A percentile compares a stretch with the other conserved stretches of the same genome.
These are phyloP conservation scores for Thielaviopsis euricoi DNA, from an alignment of 2,329 filamentous ascomycete genomes.

Conservation along the genomic window DNA sequence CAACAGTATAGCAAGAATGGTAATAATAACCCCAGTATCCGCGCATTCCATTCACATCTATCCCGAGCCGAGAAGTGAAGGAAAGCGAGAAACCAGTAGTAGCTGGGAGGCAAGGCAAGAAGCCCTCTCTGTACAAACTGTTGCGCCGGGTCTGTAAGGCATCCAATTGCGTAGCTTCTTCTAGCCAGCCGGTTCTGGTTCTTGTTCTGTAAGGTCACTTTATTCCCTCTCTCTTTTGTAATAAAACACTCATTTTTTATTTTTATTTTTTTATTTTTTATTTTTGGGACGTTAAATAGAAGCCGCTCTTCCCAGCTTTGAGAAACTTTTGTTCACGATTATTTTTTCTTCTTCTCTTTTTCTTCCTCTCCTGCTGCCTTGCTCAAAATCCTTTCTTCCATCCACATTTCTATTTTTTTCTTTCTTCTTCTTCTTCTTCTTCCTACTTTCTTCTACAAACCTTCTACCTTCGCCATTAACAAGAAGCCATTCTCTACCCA, in stretches of 20 bases:
- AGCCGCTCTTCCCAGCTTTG: not conserved
- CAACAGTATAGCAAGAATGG: no score
- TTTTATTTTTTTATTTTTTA: no score
- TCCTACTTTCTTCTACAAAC: no score
- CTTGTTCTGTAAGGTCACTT: not conserved
- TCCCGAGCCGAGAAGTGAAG: not conserved
- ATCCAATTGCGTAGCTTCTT: conserved; percentile 8
- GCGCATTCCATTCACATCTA: no score
- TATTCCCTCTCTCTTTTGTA: not conserved
- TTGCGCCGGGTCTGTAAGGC: conserved; percentile 1
- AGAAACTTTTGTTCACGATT: not conserved
- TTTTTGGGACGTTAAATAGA: not conserved
- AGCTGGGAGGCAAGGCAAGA: no score
- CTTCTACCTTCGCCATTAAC: no score
- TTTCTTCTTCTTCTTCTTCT: not conserved
- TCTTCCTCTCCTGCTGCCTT: not conserved
- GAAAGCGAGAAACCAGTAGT: not conserved
- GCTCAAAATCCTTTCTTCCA: no score
- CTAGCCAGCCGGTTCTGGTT: not conserved
- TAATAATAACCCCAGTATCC: no score
- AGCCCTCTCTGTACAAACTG: no score
- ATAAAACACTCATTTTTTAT: no score
- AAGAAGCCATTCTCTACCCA: not conserved
- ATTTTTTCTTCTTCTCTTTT: not conserved
- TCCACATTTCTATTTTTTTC: not conserved